Evolutionary conservation across 1,284 basidiomycete species (phyloP), one percentile per base, ranked within the genome.

Genomic region (Sanghuangporus weigelae): DNA sequence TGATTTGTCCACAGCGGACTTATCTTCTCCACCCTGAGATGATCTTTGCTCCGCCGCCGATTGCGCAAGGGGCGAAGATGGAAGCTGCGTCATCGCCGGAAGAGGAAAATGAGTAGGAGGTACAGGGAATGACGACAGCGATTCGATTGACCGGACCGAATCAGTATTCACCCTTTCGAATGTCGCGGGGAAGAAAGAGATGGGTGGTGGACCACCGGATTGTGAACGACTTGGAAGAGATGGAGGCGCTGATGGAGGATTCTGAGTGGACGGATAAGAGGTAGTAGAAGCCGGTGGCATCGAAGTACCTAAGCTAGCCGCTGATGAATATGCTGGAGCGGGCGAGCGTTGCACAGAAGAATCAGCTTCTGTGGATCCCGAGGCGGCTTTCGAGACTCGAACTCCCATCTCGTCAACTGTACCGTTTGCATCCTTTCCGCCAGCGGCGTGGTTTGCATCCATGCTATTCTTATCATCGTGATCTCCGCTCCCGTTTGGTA

Each of bases 91-190:
- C 11, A 78, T 73, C 19, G 81, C 78, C 44, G 86, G 87, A 6
- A 86, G 73, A 14, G 89, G 88, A 66, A 87, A 84, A 69, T 90
- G 87, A 0, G 83, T 83, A 0, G 89, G 89, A 16, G 89, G 89
- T 1, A 80, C 73, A 19, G 88, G 89, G 72, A 90, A 91, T 0
- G 84, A 84, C 26, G 85, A 87, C 21, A 90, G 76, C 1, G 87
- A 86, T 16, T 85, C 79, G 19, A 89, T 78, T 26, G 86, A 84
- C 58, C 81, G 83, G 42, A 82, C 66, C 0, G 74, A 77, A 36
- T 75, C 74, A 36, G 73, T 72, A 26, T 68, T 69, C 42, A 68
- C 66, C 21, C 62, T 77, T 42, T 51, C 59, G 16, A 48, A 16
- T 26, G 39, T n/a, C 21, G 55, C 56, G 12, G 46, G 55, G 35